phyloP scores from a whole-genome alignment of 805 yeast species.

The Brettanomyces custersianus region DNA sequence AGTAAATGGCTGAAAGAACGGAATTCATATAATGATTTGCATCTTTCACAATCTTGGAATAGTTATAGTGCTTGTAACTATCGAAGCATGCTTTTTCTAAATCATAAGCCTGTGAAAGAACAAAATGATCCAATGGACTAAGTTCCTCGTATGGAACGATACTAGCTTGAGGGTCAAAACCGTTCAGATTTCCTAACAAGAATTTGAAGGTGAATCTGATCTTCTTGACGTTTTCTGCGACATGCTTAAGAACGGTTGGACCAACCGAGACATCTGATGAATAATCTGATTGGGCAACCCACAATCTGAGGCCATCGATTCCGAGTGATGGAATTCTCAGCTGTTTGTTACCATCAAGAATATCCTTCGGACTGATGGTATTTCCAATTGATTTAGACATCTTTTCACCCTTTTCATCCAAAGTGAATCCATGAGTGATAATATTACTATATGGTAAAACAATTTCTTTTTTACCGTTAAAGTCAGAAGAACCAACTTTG shows the following conservation, averaged over 20 bases:
- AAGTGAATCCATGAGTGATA: constrained; percentile 87
- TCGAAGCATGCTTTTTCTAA: constrained; percentile 34
- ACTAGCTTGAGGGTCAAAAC: constrained; percentile 6
- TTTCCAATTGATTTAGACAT: constrained; percentile 95
- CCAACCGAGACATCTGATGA: constrained; percentile 74
- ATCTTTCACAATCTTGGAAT: constrained; percentile 58
- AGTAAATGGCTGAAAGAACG: constrained; percentile 73
- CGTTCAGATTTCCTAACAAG: constrained; percentile 67
- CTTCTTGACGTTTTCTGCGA: constrained; percentile 74
- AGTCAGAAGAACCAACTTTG: constrained; percentile 42
- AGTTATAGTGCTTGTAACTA: constrained; percentile 52
- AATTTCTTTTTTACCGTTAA: constrained; percentile 12
- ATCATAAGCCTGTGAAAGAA: constrained; percentile 44
- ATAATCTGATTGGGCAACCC: constrained; percentile 87
- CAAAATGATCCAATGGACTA: constrained; percentile 47
- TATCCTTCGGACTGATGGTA: constrained; percentile 56
- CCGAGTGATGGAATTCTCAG: constrained; percentile 59
- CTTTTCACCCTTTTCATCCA: constrained; percentile 78
- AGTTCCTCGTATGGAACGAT: constrained; percentile 32
- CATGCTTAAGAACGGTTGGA: constrained; percentile 61
- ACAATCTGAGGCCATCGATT: constrained; percentile 80
- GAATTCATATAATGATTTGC: constrained; percentile 66
- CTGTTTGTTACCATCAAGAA: constrained; percentile 52
- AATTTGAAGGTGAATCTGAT: constrained; percentile 73
- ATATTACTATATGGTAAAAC: constrained; percentile 59